Percentiles rank a stretch among this genome's conserved stretches.
These are phyloP conservation scores for Botrytis byssoidea DNA, from an alignment of 2,329 filamentous ascomycete species.

Conservation along the genomic window DNA sequence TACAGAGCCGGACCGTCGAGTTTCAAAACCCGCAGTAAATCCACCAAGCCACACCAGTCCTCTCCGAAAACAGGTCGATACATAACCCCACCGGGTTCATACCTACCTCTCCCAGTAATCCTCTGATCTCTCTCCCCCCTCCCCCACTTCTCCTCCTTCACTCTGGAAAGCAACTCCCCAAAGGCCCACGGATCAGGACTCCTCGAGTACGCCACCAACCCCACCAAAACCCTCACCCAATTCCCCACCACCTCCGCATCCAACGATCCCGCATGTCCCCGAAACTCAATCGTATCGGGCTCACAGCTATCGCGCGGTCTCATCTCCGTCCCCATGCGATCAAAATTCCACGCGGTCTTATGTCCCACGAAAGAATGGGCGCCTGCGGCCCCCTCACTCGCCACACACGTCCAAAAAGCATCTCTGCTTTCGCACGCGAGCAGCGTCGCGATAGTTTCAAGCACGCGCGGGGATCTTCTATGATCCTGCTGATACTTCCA, in stretches of 20 bases:
- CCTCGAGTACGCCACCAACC: conserved; percentile 22
- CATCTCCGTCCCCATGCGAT: background rate
- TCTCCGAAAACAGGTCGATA: conserved; percentile 26
- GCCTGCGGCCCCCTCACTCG: background rate
- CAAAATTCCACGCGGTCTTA: background rate
- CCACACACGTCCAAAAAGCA: background rate
- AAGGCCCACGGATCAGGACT: background rate
- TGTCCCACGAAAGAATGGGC: background rate
- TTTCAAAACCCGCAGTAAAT: conserved; percentile 22
- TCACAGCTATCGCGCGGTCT: too few relatives aligned
- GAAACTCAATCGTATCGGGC: conserved; percentile 32
- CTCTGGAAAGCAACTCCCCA: background rate
- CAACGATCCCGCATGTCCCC: conserved; percentile 32
- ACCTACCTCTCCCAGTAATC: conserved; percentile 14
- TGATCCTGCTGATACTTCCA: background rate
- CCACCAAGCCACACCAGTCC: conserved; percentile 21
- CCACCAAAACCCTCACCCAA: conserved; percentile 29
- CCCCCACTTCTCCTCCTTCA: conserved; percentile 22
- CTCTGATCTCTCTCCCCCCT: conserved; percentile 10
- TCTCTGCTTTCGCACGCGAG: background rate
- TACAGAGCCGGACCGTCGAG: conserved; percentile 11
- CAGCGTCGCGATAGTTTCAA: background rate
- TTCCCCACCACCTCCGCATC: conserved; percentile 21
- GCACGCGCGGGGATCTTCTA: background rate
- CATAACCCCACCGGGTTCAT: background rate